Percentiles rank a stretch among this genome's conserved stretches.
phyloP scores from a whole-genome alignment of 306 rosid genomes.

The apple (Malus domestica) region ASM211411v1 NC_041803.1:16296001-16296500 shows the following conservation, averaged over 20 bases:
- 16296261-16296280: conserved; percentile 23
- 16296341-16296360: conserved; percentile 31
- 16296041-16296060: conserved; percentile 39
- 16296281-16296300: conserved; percentile 13
- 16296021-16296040: conserved; percentile 6
- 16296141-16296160: conserved; percentile 19
- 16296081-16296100: conserved; percentile 5
- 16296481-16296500: conserved; percentile 2
- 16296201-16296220: conserved; percentile 6
- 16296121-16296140: conserved; percentile 2
- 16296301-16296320: conserved; percentile 56
- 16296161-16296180: conserved; percentile 10
- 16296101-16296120: neutral
- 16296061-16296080: neutral
- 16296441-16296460: neutral
- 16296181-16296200: conserved; percentile 3
- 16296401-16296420: conserved; percentile 54
- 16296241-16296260: conserved; percentile 37
- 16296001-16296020: neutral
- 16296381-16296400: conserved; percentile 23
- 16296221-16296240: conserved; percentile 13
- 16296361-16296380: conserved; percentile 24
- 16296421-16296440: neutral
- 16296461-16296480: conserved; percentile 1
- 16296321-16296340: conserved; percentile 60